Evolutionary conservation across 2,329 filamentous ascomycete species (phyloP).

Genomic region (Magnaporthiopsis rhizophila): DNA sequence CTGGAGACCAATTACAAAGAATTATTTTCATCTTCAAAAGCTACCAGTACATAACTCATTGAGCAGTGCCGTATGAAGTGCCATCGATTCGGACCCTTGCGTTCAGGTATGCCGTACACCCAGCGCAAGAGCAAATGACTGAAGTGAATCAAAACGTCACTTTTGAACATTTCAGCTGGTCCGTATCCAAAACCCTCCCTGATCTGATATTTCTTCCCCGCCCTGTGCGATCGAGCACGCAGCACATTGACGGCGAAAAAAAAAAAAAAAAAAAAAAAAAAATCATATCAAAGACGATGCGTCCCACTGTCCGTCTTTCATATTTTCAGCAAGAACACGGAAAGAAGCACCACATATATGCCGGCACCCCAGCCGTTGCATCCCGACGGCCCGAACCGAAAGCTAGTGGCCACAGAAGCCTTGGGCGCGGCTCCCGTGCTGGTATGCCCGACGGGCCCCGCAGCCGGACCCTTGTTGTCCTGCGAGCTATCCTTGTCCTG

Average conservation of each 20-base stretch:
- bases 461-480: not conserved
- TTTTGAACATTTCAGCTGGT: too few relatives aligned
- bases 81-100: too few relatives aligned
- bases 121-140: too few relatives aligned
- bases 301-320: too few relatives aligned
- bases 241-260: too few relatives aligned
- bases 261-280: too few relatives aligned
- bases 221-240: too few relatives aligned
- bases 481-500: not conserved
- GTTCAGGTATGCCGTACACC: too few relatives aligned
- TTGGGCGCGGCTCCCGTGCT: not conserved
- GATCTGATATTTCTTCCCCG: too few relatives aligned
- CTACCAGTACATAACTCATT: not conserved
- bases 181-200: too few relatives aligned
- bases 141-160: too few relatives aligned
- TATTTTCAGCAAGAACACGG: not conserved
- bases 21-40: not conserved
- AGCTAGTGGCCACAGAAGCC: not conserved
- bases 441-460: not conserved
- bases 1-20: not conserved
- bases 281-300: too few relatives aligned
- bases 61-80: not conserved
- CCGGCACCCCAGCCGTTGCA: not conserved
- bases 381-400: not conserved
- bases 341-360: not conserved